phyloP scores from a whole-genome alignment of 768 basidiomycete genomes.

The Collybia nuda region DNA sequence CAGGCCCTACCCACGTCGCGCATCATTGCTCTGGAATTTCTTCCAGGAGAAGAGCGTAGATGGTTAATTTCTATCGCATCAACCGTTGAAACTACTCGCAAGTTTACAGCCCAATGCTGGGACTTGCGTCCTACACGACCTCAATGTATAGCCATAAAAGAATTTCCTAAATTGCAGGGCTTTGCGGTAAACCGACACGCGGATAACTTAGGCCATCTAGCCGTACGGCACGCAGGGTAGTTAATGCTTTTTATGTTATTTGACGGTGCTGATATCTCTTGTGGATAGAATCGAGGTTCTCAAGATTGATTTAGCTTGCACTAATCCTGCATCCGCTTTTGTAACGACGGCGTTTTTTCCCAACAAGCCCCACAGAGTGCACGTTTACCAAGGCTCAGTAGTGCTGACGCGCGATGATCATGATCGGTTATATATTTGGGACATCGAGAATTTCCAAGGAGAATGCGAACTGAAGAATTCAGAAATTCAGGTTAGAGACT shows the following conservation, averaged over 20 bases:
- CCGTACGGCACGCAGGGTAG: slow-evolving; percentile 43
- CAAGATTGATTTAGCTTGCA: slow-evolving; percentile 33
- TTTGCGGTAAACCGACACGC: slow-evolving; percentile 45
- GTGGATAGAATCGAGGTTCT: slow-evolving; percentile 40
- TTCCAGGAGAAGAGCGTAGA: slow-evolving; percentile 38
- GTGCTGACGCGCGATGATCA: slow-evolving; percentile 35
- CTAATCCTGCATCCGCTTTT: slow-evolving; percentile 37
- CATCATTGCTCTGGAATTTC: slow-evolving; percentile 44
- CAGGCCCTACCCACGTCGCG: slow-evolving; percentile 23
- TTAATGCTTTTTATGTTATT: neutral
- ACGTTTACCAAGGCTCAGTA: slow-evolving; percentile 33
- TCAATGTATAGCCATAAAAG: slow-evolving; percentile 41
- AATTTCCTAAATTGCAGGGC: slow-evolving; percentile 16
- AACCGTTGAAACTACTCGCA: slow-evolving; percentile 17
- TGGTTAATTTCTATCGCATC: slow-evolving; percentile 47
- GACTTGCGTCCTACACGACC: slow-evolving; percentile 36
- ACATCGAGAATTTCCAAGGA: slow-evolving; percentile 25
- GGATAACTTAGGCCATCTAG: slow-evolving; percentile 31
- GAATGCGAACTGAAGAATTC: slow-evolving; percentile 37
- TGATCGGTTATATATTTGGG: slow-evolving; percentile 34
- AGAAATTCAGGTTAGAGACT: slow-evolving; percentile 21
- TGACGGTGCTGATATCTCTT: no score
- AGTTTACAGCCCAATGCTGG: slow-evolving; percentile 56
- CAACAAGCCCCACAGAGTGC: slow-evolving; percentile 29
- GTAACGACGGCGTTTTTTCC: slow-evolving; percentile 24